Conservation (phyloP, 192 early-diverging fungal genomes). For the Coemansia sp. region DNA sequence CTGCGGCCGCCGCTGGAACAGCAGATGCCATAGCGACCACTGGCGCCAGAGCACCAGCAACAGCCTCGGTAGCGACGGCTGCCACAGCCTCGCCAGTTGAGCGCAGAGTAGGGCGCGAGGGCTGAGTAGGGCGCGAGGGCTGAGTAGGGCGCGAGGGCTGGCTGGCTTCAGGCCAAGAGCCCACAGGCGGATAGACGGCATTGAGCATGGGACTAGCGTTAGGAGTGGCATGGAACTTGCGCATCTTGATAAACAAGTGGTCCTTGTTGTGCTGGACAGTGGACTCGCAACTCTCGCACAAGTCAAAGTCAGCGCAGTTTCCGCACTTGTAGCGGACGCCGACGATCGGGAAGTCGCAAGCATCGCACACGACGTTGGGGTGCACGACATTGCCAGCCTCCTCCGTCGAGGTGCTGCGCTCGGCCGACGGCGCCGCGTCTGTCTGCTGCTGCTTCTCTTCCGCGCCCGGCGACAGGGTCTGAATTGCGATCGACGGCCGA, state of each 20-base stretch:
- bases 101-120: constrained; percentile 2
- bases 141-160: background rate
- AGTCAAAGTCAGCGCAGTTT: constrained; percentile 93
- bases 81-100: constrained; percentile 1
- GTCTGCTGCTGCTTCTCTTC: constrained; percentile 18
- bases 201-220: constrained; percentile 24
- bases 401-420: constrained; percentile 14
- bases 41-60: background rate
- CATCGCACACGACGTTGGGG: constrained; percentile 32
- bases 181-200: constrained; percentile 10
- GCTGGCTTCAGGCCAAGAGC: background rate
- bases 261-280: constrained; percentile 66
- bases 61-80: background rate
- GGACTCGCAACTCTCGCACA: constrained; percentile 91
- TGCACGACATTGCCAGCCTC: constrained; percentile 7
- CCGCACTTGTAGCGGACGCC: constrained; percentile 94
- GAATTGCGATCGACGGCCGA: background rate
- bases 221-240: constrained; percentile 34
- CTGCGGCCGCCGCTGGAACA: background rate
- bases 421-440: background rate
- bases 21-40: background rate
- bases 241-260: constrained; percentile 91
- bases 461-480: background rate
- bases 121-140: no score
- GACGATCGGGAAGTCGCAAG: constrained; percentile 70